Evolutionary conservation across 2,329 filamentous ascomycete species (phyloP), one percentile per base, ranked within the genome.

Genomic region (Juglanconis juglandina): DNA sequence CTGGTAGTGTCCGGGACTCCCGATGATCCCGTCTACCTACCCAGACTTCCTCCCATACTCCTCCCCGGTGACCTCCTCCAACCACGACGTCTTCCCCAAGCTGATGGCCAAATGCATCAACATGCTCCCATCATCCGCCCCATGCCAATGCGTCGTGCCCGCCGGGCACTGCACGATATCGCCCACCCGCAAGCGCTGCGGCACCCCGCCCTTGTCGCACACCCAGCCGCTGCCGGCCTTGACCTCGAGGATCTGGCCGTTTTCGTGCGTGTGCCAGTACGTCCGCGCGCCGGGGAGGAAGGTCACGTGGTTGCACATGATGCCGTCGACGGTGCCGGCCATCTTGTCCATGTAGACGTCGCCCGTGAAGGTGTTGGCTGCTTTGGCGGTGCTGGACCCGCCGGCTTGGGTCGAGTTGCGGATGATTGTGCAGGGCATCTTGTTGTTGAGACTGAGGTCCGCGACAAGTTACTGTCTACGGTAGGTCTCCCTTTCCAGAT

Each of bases 91-190:
- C 61, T 72, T 70, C 2, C 75, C 76, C 37, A 72, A 63, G 44
- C 69, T 69, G 53, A 76, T 70, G 4, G 71, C 75, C 63, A 70
- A 66, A 68, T 79, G 76, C 52, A 71, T 69, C 76, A 79, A 75
- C 57, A 72, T 65, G 51, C 71, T 76, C 8, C 66, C 68, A 14
- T 72, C 72, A 46, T 74, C 76, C 2, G 73, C 76, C 4, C 76
- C 76, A 65, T 79, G 76, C 77, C 77, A 79, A 64, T 79, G 77
- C 49, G 68, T 73, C 48, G 75, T 77, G 2, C 76, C 75, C 0
- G 73, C 67, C 7, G 74, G 71, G 32, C 70, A 69, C 70, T 74
- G 76, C 30, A 78, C 69, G 0, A 77, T 68, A 66, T 79, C 77
- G 0, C 77, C 77, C 0, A 72, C 72, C 51, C 70, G 68, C 57